These are phyloP conservation scores for Boletus insuetus DNA, from an alignment of 768 basidiomycete species.

Conservation along the genomic window DNA sequence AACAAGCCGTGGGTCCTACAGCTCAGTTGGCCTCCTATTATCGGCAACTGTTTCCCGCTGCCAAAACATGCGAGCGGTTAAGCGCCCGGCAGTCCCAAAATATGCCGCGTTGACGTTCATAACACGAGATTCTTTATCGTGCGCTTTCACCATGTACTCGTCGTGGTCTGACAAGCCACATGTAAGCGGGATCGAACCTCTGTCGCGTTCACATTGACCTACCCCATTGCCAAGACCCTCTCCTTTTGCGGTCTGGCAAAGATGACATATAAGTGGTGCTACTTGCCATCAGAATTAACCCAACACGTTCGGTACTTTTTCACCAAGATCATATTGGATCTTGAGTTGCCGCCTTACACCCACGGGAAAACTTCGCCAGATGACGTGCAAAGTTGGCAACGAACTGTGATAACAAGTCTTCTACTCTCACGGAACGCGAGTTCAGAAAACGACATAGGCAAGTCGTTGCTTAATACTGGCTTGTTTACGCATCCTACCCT, in stretches of 20 bases:
- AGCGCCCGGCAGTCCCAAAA: too few relatives aligned
- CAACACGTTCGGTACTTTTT: too few relatives aligned
- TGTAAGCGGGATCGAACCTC: slow-evolving; percentile 40
- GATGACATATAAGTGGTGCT: slow-evolving; percentile 12
- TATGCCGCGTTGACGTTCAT: too few relatives aligned
- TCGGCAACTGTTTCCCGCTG: too few relatives aligned
- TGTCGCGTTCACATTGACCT: not conserved
- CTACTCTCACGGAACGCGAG: slow-evolving; percentile 61
- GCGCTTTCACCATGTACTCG: too few relatives aligned
- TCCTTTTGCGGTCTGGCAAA: slow-evolving; percentile 55
- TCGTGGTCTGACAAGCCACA: slow-evolving; percentile 79
- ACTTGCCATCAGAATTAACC: too few relatives aligned
- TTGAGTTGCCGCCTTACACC: too few relatives aligned
- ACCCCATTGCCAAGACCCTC: slow-evolving; percentile 84
- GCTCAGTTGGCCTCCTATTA: too few relatives aligned
- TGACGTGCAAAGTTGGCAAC: slow-evolving; percentile 90
- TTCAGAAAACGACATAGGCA: slow-evolving; percentile 74
- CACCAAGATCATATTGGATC: too few relatives aligned
- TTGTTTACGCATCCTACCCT: slow-evolving; percentile 91
- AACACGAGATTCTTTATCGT: too few relatives aligned
- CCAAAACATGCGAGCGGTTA: too few relatives aligned
- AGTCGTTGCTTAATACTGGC: slow-evolving; percentile 78
- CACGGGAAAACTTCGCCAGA: slow-evolving; percentile 76
- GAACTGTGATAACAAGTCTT: not conserved
- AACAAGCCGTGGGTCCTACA: too few relatives aligned